Evolutionary conservation across 805 yeast species (phyloP), one percentile per base, ranked within the genome.

Genomic region (Metschnikowia sp.): DNA sequence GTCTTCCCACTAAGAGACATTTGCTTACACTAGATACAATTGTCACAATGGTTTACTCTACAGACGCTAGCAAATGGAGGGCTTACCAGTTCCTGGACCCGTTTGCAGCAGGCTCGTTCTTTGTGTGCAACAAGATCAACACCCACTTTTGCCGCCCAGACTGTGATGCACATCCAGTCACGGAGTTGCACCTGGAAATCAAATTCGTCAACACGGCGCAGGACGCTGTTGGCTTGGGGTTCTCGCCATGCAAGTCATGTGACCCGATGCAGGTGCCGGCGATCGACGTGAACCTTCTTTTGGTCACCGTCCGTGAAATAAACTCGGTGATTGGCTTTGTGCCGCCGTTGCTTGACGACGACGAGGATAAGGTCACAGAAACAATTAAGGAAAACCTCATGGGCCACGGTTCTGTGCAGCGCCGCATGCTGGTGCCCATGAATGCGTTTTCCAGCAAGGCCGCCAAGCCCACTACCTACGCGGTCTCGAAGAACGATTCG

Each of bases 51-150:
- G 65, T 64, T 37, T 77, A 77, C 59, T 60, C 71, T 1, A 60
- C 76, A 6, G 78, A 76, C 36, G 58, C 66, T 11, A 62, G 77
- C 36, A 80, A 74, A 57, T 79, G 84, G 84, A 78, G 75, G 44
- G 87, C 87, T 1, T 82, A 80, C 61, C 83, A 81, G 57, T 80
- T 79, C 61, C 70, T 77, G 49, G 88, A 83, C 57, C 86, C 88
- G 1, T 80, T 79, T 55, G 84, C 87, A 10, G 76, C 84, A 0
- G 78, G 77, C 36, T 66, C 79, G 26, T 84, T 84, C 54, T 65
- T 70, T 41, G 84, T 81, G 19, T 73, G 81, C 55, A 74, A 76
- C 59, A 68, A 68, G 48, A 60, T 65, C 30, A 63, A 63, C 26
- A 68, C 68, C 45, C 54, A 57, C n/a, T 75, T 78, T 42, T 84